Conservation (phyloP, 352 stramenopile species). For the Globisporangium middletonii region DNA sequence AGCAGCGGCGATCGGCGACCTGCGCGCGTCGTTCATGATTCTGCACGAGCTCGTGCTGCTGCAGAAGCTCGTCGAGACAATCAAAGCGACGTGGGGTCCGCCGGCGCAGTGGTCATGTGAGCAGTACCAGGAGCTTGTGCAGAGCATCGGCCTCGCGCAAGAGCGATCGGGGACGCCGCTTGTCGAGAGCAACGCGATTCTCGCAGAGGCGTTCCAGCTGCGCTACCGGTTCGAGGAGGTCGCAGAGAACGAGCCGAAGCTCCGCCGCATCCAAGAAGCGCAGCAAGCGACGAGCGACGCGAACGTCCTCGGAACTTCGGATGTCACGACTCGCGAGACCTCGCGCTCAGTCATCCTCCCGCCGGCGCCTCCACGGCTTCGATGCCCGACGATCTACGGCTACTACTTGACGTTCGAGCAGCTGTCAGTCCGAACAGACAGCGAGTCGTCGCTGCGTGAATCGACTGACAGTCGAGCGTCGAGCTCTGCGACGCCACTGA, state of each 20-base stretch:
- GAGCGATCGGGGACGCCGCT: conserved; percentile 31
- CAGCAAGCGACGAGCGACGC: conserved; percentile 4
- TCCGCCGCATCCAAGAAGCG: conserved; percentile 11
- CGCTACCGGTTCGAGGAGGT: conserved; percentile 70
- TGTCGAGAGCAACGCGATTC: conserved; percentile 27
- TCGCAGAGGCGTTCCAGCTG: conserved; percentile 42
- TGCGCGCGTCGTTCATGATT: conserved; percentile 61
- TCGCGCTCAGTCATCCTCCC: conserved; percentile 9
- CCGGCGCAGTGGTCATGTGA: conserved; percentile 39
- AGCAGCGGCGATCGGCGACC: conserved; percentile 19
- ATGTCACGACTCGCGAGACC: not conserved
- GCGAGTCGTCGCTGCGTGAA: not conserved
- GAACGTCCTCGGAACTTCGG: not conserved
- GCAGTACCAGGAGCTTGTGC: conserved; percentile 59
- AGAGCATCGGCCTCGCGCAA: conserved; percentile 49
- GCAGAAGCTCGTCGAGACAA: conserved; percentile 43
- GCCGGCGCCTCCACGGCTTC: conserved; percentile 25
- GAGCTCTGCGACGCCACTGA: conserved; percentile 18
- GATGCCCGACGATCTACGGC: conserved; percentile 62
- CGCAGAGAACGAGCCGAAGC: conserved; percentile 43
- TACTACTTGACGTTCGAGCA: conserved; percentile 74
- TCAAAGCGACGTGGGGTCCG: conserved; percentile 35
- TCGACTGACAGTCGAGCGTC: conserved; percentile 1
- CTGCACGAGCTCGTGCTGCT: conserved; percentile 65
- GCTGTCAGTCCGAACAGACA: conserved; percentile 17